A percentile compares a stretch with the other conserved stretches of the same genome.
phyloP scores from a whole-genome alignment of 2,329 filamentous ascomycete genomes.

The Pseudogymnoascus sp. region DNA sequence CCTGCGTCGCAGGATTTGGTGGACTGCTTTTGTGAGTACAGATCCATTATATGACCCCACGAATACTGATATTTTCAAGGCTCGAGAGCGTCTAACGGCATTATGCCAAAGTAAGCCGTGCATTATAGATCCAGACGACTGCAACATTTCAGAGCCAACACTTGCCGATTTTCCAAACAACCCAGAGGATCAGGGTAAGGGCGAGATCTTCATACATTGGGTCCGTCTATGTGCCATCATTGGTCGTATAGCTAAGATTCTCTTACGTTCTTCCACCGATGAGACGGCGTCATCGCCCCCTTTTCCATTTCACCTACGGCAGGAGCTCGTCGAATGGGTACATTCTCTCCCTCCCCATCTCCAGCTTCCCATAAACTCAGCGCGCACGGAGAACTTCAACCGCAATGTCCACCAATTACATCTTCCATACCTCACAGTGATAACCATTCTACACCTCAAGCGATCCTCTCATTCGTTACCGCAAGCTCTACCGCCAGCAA shows the following conservation, averaged over 20 bases:
- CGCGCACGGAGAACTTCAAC: conserved; percentile 29
- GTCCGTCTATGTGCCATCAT: conserved; percentile 34
- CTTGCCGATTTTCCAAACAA: conserved; percentile 33
- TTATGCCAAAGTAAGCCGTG: conserved; percentile 37
- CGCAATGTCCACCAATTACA: conserved; percentile 35
- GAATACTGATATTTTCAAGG: conserved; percentile 12
- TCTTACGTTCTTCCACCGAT: conserved; percentile 23
- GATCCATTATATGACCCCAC: neutral
- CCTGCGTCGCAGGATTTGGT: conserved; percentile 34
- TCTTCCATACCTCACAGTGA: conserved; percentile 34
- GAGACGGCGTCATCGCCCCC: conserved; percentile 5
- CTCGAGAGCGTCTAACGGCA: conserved; percentile 33
- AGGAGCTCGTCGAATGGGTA: conserved; percentile 31
- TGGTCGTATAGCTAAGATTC: conserved; percentile 32
- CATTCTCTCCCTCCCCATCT: conserved; percentile 29
- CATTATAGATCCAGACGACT: conserved; percentile 36
- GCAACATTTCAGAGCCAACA: conserved; percentile 32
- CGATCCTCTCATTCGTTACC: conserved; percentile 31
- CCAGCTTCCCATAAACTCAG: conserved; percentile 26
- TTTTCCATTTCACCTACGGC: conserved; percentile 24
- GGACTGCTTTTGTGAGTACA: conserved; percentile 31
- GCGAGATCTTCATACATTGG: conserved; percentile 36
- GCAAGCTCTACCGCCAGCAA: conserved; percentile 30
- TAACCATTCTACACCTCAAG: conserved; percentile 34
- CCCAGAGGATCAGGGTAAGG: conserved; percentile 25